These are phyloP conservation scores for Ascochyta koolunga DNA, from an alignment of 2,329 filamentous ascomycete genomes.

Conservation along the genomic window DNA sequence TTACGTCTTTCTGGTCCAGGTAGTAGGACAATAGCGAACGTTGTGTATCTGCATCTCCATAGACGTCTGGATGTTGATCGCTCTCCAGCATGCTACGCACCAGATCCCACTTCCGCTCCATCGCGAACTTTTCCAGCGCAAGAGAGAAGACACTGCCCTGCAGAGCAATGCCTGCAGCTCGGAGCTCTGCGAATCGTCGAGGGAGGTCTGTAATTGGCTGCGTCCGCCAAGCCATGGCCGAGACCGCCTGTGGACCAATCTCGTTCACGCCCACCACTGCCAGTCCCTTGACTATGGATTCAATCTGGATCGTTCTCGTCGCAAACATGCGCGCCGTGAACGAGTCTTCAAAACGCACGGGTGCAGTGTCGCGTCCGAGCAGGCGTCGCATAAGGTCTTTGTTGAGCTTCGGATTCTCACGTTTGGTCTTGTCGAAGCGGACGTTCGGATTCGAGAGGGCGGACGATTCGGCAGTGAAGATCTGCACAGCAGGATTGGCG, in stretches of 20 bases:
- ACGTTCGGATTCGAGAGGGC: constrained; percentile 11
- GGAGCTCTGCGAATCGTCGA: constrained; percentile 65
- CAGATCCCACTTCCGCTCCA: constrained; percentile 59
- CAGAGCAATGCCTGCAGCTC: constrained; percentile 66
- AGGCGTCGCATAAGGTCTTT: constrained; percentile 43
- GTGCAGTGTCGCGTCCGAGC: constrained; percentile 51
- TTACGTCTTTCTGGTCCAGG: constrained; percentile 57
- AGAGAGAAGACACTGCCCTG: constrained; percentile 68
- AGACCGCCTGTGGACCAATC: constrained; percentile 77
- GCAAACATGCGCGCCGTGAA: constrained; percentile 85
- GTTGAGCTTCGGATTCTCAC: constrained; percentile 27
- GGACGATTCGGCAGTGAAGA: constrained; percentile 37
- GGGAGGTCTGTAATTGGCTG: constrained; percentile 62
- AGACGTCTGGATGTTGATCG: constrained; percentile 69
- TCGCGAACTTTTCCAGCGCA: constrained; percentile 69
- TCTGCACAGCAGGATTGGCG: constrained; percentile 35
- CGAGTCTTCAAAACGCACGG: constrained; percentile 61
- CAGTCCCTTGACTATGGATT: constrained; percentile 73
- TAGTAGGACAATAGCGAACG: constrained; percentile 60
- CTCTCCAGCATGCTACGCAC: constrained; percentile 60
- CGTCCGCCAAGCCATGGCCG: constrained; percentile 75
- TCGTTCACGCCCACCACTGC: constrained; percentile 71
- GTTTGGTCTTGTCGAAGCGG: constrained; percentile 12
- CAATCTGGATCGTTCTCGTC: constrained; percentile 72
- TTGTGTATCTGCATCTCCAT: constrained; percentile 63